Conservation (phyloP, 78 protist species). For the Polysphondylium violaceum region DNA sequence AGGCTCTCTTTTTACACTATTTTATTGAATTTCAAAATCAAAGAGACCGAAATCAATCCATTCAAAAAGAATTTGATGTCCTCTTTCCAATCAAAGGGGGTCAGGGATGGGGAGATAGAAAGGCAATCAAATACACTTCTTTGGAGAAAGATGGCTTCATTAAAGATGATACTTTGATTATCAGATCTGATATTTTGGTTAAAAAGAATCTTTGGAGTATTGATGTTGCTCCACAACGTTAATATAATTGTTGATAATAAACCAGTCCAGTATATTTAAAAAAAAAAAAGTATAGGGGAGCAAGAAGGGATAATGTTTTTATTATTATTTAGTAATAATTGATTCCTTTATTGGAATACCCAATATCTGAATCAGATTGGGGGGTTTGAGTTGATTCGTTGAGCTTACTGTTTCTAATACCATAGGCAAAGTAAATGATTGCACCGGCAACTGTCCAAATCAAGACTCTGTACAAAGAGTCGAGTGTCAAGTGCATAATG, state of each 20-base stretch:
- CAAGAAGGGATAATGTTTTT: not conserved
- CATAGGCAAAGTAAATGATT: constrained; percentile 69
- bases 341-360: not conserved
- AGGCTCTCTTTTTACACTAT: constrained; percentile 18
- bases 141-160: constrained; percentile 59
- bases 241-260: not conserved
- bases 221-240: no score
- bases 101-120: constrained; percentile 68
- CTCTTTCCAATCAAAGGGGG: constrained; percentile 48
- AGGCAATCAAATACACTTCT: not conserved
- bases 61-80: constrained; percentile 33
- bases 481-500: constrained; percentile 54
- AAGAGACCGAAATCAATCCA: constrained; percentile 24
- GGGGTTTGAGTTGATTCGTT: not conserved
- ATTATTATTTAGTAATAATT: not conserved
- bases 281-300: no score
- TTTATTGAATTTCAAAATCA: constrained; percentile 46
- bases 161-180: constrained; percentile 51
- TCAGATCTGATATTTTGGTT: constrained; percentile 1
- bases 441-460: constrained; percentile 72
- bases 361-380: not conserved
- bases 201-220: constrained; percentile 37
- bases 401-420: constrained; percentile 71
- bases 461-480: constrained; percentile 38
- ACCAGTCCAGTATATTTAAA: no score